phyloP scores from a whole-genome alignment of 1,284 basidiomycete species.

The Leccinum pachyderme region DNA sequence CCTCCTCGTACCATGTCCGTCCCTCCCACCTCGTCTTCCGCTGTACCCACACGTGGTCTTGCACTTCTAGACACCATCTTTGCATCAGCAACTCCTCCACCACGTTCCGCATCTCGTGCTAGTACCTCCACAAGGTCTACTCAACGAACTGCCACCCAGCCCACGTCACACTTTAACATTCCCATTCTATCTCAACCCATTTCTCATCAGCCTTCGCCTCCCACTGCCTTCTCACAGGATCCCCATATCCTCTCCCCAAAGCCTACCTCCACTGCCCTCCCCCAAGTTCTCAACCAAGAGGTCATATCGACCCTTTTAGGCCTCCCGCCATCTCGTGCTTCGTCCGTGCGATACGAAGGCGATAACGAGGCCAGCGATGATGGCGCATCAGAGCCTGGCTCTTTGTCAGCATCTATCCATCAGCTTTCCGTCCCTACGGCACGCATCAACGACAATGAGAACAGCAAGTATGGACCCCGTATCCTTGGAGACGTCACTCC shows the following conservation, averaged over 20 bases:
- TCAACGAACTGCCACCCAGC: constrained; percentile 12
- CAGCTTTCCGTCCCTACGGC: constrained; percentile 23
- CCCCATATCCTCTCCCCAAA: constrained; percentile 45
- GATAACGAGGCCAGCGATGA: constrained; percentile 60
- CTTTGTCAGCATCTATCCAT: constrained; percentile 40
- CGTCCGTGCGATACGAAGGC: constrained; percentile 58
- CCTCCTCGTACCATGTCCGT: constrained; percentile 33
- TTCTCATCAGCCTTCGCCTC: constrained; percentile 9
- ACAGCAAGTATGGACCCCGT: constrained; percentile 16
- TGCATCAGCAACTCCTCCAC: constrained; percentile 42
- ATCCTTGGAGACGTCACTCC: constrained; percentile 51
- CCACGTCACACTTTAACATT: constrained; percentile 1
- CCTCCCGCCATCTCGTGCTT: constrained; percentile 47
- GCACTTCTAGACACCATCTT: constrained; percentile 52
- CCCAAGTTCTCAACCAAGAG: constrained; percentile 62
- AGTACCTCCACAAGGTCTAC: constrained; percentile 7
- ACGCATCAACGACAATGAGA: constrained; percentile 12
- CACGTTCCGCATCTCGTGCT: constrained; percentile 20
- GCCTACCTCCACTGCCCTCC: constrained; percentile 42
- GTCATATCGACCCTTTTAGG: constrained; percentile 61
- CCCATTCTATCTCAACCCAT: constrained; percentile 3
- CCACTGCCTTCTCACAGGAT: constrained; percentile 25
- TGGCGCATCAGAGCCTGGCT: constrained; percentile 38
- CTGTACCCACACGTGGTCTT: constrained; percentile 36
- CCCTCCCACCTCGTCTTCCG: constrained; percentile 27